Evolutionary conservation across 495 filamentous ascomycete genomes (phyloP).

Genomic region (Lophiostoma macrostomum): DNA sequence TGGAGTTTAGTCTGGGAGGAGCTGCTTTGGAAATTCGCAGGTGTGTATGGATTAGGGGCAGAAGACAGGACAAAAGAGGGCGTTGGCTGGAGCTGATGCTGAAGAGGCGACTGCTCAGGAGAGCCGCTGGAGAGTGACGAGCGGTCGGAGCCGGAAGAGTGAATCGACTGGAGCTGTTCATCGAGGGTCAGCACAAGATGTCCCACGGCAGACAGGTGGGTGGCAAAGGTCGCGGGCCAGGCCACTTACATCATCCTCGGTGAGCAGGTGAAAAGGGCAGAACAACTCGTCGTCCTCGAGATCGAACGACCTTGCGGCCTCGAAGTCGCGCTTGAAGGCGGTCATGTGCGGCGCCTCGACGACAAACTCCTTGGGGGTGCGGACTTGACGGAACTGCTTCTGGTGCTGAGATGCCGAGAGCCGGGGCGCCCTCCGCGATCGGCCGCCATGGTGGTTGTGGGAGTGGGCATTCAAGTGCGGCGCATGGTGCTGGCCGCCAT

Average conservation of each 20-base stretch:
- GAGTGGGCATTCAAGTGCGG: conserved; percentile 49
- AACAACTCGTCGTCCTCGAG: conserved; percentile 97
- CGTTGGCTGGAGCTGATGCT: conserved; percentile 73
- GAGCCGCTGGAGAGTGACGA: conserved; percentile 93
- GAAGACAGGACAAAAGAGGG: conserved; percentile 79
- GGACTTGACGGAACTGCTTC: conserved; percentile 76
- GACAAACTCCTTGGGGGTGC: conserved; percentile 79
- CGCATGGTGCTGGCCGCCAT: conserved; percentile 58
- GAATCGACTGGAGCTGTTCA: conserved; percentile 76
- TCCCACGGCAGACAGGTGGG: not conserved
- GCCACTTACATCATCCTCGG: conserved; percentile 88
- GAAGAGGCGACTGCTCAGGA: conserved; percentile 83
- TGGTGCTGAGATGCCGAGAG: conserved; percentile 78
- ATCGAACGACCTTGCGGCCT: conserved; percentile 92
- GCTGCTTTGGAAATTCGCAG: conserved; percentile 53
- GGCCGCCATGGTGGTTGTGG: conserved; percentile 73
- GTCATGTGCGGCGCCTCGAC: conserved; percentile 70
- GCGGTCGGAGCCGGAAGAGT: conserved; percentile 84
- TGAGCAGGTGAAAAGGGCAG: conserved; percentile 82
- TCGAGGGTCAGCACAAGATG: conserved; percentile 17
- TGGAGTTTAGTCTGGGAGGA: conserved; percentile 69
- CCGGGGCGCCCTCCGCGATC: conserved; percentile 83
- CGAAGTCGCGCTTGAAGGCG: conserved; percentile 79
- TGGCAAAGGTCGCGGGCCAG: conserved; percentile 4
- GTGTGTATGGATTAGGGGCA: conserved; percentile 67